These are phyloP conservation scores for Myxozyma mucilagina DNA, from an alignment of 805 yeast species.

Conservation along the genomic window DNA sequence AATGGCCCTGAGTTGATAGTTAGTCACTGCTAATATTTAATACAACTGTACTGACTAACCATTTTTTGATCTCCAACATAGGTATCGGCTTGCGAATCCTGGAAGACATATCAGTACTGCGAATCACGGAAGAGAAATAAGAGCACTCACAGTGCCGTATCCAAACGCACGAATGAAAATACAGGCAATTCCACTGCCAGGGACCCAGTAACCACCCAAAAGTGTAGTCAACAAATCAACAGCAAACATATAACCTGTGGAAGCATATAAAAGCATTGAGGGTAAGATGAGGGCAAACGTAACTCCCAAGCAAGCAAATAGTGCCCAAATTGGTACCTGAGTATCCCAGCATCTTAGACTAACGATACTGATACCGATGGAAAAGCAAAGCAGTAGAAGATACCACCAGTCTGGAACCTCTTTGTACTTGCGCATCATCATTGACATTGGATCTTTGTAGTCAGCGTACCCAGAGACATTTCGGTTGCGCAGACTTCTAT, in stretches of 20 bases:
- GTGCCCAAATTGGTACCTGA: conserved; percentile 63
- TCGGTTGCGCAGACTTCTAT: conserved; percentile 9
- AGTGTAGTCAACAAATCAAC: conserved; percentile 63
- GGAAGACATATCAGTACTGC: too few relatives aligned
- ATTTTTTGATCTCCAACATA: conserved; percentile 59
- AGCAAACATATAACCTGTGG: conserved; percentile 60
- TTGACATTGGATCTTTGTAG: conserved; percentile 34
- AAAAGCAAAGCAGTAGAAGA: conserved; percentile 49
- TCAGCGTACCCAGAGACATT: background rate
- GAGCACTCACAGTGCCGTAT: conserved; percentile 53
- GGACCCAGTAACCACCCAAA: conserved; percentile 62
- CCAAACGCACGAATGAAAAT: conserved; percentile 64
- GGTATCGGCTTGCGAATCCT: conserved; percentile 55
- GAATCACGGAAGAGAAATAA: too few relatives aligned
- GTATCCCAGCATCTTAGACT: conserved; percentile 45
- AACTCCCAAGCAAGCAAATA: conserved; percentile 55
- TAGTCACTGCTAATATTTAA: too few relatives aligned
- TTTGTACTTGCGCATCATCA: conserved; percentile 57
- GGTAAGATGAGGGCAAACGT: conserved; percentile 60
- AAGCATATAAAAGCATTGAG: conserved; percentile 59
- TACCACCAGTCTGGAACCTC: too few relatives aligned
- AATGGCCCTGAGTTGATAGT: too few relatives aligned
- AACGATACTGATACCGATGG: conserved; percentile 40
- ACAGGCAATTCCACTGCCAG: conserved; percentile 61
- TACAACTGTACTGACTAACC: too few relatives aligned